Percentiles rank a stretch among this genome's conserved stretches.
phyloP scores from a whole-genome alignment of 345 rosid species.

The Alliaria petiolata region DNA sequence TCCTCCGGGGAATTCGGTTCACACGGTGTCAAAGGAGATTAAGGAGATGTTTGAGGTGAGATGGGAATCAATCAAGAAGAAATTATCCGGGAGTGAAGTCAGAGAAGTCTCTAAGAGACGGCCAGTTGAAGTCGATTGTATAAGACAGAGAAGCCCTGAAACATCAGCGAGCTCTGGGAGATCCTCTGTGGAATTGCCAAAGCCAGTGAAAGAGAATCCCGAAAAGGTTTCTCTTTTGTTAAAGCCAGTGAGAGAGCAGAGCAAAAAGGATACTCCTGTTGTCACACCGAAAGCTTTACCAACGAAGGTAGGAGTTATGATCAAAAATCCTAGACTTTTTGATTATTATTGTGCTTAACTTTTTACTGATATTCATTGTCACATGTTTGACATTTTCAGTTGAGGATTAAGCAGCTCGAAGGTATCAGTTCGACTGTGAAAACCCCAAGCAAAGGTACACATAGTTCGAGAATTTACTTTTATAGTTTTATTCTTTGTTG shows the following conservation, averaged over 20 bases:
- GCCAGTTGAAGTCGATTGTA: constrained; percentile 25
- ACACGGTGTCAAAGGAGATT: constrained; percentile 46
- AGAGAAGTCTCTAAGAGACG: background rate
- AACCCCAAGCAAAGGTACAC: constrained; percentile 57
- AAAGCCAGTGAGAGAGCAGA: constrained; percentile 23
- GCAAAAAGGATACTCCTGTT: background rate
- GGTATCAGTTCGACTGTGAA: constrained; percentile 24
- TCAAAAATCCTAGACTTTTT: background rate
- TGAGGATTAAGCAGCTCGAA: constrained; percentile 33
- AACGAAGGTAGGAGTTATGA: constrained; percentile 16
- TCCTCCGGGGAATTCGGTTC: constrained; percentile 58
- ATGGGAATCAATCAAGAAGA: constrained; percentile 61
- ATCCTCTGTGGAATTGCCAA: constrained; percentile 34
- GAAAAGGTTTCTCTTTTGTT: constrained; percentile 21
- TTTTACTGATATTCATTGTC: background rate
- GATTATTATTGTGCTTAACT: background rate
- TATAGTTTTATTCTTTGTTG: constrained; percentile 18
- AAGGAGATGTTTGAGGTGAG: constrained; percentile 46
- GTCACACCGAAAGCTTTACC: constrained; percentile 13
- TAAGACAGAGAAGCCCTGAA: constrained; percentile 35
- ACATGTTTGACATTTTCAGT: constrained; percentile 5
- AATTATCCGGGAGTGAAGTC: constrained; percentile 20
- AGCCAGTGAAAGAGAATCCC: constrained; percentile 26
- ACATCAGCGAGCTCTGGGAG: constrained; percentile 32
- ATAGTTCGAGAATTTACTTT: constrained; percentile 11